Evolutionary conservation across 306 rosid genomes (phyloP).

Genomic region (Glycine latifolia): DNA sequence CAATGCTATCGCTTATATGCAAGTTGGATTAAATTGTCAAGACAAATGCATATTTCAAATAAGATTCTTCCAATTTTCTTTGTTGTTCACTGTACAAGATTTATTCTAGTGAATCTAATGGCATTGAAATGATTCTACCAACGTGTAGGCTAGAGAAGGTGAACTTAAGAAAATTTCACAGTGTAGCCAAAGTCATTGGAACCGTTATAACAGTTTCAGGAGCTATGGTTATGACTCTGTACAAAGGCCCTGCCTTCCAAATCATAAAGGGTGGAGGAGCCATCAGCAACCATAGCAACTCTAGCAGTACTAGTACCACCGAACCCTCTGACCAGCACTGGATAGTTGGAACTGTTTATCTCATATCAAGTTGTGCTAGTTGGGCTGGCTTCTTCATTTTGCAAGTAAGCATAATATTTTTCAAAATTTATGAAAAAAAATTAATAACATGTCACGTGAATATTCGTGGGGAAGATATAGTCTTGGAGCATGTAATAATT

Average conservation of each 20-base stretch:
- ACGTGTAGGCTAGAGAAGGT: constrained; percentile 78
- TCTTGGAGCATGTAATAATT: too few species aligned
- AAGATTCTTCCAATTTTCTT: constrained; percentile 39
- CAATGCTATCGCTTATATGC: constrained; percentile 13
- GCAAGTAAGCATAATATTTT: constrained; percentile 61
- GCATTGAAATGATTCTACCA: not conserved
- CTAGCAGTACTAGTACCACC: constrained; percentile 15
- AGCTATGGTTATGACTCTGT: constrained; percentile 97
- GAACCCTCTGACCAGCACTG: constrained; percentile 69
- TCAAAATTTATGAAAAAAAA: too few species aligned
- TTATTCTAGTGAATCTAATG: constrained; percentile 14
- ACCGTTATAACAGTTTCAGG: constrained; percentile 81
- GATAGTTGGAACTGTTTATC: constrained; percentile 73
- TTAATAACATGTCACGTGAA: too few species aligned
- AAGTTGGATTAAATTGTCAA: constrained; percentile 38
- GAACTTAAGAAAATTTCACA: constrained; percentile 67
- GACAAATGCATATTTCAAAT: constrained; percentile 28
- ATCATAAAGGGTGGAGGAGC: constrained; percentile 59
- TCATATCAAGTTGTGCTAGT: constrained; percentile 72
- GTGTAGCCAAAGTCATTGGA: constrained; percentile 86
- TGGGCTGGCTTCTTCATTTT: constrained; percentile 97
- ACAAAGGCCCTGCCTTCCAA: constrained; percentile 85
- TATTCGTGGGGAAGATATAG: too few species aligned
- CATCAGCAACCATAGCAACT: constrained; percentile 17
- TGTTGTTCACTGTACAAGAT: constrained; percentile 9